A percentile compares a stretch with the other conserved stretches of the same genome.
phyloP scores from a whole-genome alignment of 2,329 filamentous ascomycete genomes.

The Hymenoscyphus occultus region DNA sequence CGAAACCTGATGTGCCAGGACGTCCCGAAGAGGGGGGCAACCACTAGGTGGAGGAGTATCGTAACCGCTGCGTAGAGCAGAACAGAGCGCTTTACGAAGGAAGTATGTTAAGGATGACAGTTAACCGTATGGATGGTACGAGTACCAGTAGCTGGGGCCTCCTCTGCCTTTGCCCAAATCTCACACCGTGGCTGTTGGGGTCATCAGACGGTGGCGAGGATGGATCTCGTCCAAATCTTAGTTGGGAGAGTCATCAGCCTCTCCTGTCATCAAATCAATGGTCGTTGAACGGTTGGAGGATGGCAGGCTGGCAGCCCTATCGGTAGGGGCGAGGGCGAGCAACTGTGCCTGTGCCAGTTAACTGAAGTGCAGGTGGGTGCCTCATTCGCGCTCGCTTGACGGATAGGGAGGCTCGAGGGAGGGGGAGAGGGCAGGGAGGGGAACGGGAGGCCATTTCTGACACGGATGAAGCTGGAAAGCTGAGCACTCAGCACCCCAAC shows the following conservation, averaged over 20 bases:
- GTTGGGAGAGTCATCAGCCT: constrained; percentile 1
- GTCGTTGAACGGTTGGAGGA: background rate
- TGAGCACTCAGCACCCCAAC: constrained; percentile 6
- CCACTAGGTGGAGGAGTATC: no score
- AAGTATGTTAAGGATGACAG: no score
- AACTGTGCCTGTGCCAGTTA: background rate
- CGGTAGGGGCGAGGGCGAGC: background rate
- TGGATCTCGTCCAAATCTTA: background rate
- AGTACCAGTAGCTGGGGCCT: no score
- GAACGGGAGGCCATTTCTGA: constrained; percentile 2
- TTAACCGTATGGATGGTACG: background rate
- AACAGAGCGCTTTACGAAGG: no score
- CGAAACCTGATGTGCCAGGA: constrained; percentile 5
- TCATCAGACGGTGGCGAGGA: constrained; percentile 1
- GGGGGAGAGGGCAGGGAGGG: background rate
- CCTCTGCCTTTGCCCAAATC: background rate
- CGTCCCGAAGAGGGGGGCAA: background rate
- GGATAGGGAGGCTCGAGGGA: background rate
- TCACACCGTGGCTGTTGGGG: background rate
- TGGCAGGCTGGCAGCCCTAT: background rate
- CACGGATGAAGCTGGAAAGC: constrained; percentile 7
- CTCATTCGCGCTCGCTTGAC: constrained; percentile 1
- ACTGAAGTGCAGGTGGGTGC: background rate
- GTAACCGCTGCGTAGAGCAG: no score
- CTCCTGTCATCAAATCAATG: background rate